Evolutionary conservation across 129 eudicot species (phyloP), one percentile per base, ranked within the genome.

Genomic region (Artemisia tridentata): DNA sequence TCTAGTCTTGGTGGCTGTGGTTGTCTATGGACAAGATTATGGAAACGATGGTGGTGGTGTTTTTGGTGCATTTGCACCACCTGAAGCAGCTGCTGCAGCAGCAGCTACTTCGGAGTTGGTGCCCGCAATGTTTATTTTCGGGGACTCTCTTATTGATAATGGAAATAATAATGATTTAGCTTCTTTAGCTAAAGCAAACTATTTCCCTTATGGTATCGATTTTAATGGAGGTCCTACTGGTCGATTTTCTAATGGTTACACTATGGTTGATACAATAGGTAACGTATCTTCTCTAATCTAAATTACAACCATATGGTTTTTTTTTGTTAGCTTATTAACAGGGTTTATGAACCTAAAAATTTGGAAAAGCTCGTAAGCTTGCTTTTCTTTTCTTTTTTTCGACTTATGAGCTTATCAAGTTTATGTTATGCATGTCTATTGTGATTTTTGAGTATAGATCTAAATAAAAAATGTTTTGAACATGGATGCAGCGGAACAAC

Each of bases 201-300:
- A 92, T 72, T 81, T 25, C 19, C 98, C 98, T 81, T 92, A 92
- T 72, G 98, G 98, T 12, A 92, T 92, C 57, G 96, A 88, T 66
- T 92, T 92, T 55, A 53, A 78, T 13, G 89, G 86, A 31, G 96
- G 96, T 31, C 82, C 98, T 16, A 88, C 98, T 11, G 98, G 98
- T 12, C 74, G 96, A 13, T 92, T 92, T 75, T 88, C 86, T 41
- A 92, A 92, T 76, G 98, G 96, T 53, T 84, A 76, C 87, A 88
- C 98, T 75, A 92, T 88, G 81, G 98, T 86, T 73, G 98, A 92
- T 79, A 83, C 82, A 73, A 86, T 92, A 12, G 96, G 97, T 91
- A 71, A 31, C 1, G 41, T 12, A 21, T 52, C 5, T 2, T 11
- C 5, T 58, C 11, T 60, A 17, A 43, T 20, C 18, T 58, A 58